Evolutionary conservation across 495 filamentous ascomycete species (phyloP), one percentile per base, ranked within the genome.

Genomic region (Aspergillus panamensis): DNA sequence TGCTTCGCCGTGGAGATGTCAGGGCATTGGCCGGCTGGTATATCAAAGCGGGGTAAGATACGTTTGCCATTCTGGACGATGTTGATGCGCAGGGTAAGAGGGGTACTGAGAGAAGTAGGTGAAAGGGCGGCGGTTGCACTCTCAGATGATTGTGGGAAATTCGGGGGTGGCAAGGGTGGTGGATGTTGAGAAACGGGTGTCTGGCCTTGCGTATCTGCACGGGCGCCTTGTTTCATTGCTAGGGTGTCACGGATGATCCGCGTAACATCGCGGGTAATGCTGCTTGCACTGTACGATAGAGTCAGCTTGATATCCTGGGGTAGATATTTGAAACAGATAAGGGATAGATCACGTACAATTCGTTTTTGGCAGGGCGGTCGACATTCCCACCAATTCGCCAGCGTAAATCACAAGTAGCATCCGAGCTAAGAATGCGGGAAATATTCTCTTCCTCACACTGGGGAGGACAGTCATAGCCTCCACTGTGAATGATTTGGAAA

Each of bases 51-150:
- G 5, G 75, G 73, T 5, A 75, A 59, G 20, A 75, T 65, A 7
- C 78, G 77, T 48, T 77, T 78, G 30, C 71, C 70, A 30, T 71
- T 60, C 16, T 74, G 68, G 8, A 80, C 31, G 32, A 80, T 66
- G 53, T 77, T 79, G 60, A 79, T 62, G 19, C 65, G 68, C 8
- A 79, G 62, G 21, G 62, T 70, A 17, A 71, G 69, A 31, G 69
- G 67, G 21, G 45, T 57, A 10, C 60, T 58, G 12, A 39, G 35
- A 21, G 61, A 6, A 25, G 57, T 32, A 30, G 62, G 48, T 47
- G 31, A 54, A 14, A 19, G n/a, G 19, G 13, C n/a, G 25, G 52
- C 9, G 30, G 50, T 62, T 12, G 61, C 20, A 29, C n/a, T 16
- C 32, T 51, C 19, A 29, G 61, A 16, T 51, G 57, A 40, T 55